Percentiles rank a stretch among this genome's conserved stretches.
These are phyloP conservation scores for Plantago elongata DNA, from an alignment of 257 asterid genomes.

Conservation along the genomic window DNA sequence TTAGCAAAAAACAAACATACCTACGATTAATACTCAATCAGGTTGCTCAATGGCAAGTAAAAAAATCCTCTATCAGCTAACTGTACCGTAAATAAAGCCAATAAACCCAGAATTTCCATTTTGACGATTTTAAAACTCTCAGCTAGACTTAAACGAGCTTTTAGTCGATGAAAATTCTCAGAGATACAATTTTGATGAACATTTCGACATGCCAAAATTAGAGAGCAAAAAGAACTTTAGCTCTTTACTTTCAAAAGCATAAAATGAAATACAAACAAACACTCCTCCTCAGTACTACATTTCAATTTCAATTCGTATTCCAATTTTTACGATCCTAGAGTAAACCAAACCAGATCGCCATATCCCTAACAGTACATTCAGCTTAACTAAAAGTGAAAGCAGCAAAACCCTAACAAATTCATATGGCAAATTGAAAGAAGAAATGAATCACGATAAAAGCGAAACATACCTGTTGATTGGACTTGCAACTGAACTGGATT, in stretches of 20 bases:
- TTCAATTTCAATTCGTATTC: no score
- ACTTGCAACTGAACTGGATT: not conserved
- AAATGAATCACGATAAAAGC: not conserved
- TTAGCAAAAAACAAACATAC: slow-evolving; percentile 18
- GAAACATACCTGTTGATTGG: not conserved
- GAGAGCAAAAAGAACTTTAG: no score
- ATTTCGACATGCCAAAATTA: not conserved
- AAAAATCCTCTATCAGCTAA: not conserved
- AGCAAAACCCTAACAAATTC: not conserved
- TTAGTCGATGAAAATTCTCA: not conserved
- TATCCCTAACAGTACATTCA: not conserved
- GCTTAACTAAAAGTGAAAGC: not conserved
- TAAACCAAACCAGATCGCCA: no score
- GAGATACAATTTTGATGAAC: not conserved
- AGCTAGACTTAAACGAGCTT: not conserved
- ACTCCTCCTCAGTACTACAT: no score
- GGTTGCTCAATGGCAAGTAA: not conserved
- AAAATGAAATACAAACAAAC: no score
- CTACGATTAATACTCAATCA: not conserved
- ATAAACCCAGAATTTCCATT: slow-evolving; percentile 2
- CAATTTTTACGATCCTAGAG: no score
- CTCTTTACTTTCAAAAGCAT: no score
- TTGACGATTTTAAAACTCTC: not conserved
- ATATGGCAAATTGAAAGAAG: not conserved
- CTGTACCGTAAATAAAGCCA: no score